Percentiles rank a stretch among this genome's conserved stretches.
Conservation (phyloP, 805 yeast species). For the Yueomyces sp. region DNA sequence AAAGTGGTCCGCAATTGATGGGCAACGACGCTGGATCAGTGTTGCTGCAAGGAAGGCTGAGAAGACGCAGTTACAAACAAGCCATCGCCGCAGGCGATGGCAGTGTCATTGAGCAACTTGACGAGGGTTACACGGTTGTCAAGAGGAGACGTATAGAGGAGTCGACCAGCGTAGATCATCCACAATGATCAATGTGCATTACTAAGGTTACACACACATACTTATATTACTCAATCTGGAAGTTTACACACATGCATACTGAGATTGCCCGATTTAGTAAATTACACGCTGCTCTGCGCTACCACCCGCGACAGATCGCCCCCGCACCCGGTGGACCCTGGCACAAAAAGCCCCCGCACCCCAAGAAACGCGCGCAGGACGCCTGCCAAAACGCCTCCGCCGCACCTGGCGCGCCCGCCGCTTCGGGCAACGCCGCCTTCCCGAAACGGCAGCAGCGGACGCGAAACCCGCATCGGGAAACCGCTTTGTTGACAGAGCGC, state of each 20-base stretch:
- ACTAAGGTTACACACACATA: no score
- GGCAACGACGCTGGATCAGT: constrained; percentile 49
- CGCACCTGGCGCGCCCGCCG: neutral
- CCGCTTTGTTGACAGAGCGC: no score
- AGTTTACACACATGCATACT: no score
- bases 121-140: neutral
- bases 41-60: constrained; percentile 58
- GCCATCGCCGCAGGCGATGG: constrained; percentile 38
- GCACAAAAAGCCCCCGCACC: no score
- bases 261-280: no score
- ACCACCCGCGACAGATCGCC: no score
- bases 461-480: no score
- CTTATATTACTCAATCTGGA: no score
- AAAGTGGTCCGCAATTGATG: constrained; percentile 44
- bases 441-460: neutral
- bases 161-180: neutral
- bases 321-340: no score
- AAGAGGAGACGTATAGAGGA: neutral
- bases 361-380: no score
- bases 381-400: neutral
- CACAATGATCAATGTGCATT: no score
- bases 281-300: no score
- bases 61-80: constrained; percentile 68
- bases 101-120: constrained; percentile 20
- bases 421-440: neutral